A percentile compares a stretch with the other conserved stretches of the same genome.
phyloP scores from a whole-genome alignment of 2,329 filamentous ascomycete genomes.

The Lachnellula cervina region DNA sequence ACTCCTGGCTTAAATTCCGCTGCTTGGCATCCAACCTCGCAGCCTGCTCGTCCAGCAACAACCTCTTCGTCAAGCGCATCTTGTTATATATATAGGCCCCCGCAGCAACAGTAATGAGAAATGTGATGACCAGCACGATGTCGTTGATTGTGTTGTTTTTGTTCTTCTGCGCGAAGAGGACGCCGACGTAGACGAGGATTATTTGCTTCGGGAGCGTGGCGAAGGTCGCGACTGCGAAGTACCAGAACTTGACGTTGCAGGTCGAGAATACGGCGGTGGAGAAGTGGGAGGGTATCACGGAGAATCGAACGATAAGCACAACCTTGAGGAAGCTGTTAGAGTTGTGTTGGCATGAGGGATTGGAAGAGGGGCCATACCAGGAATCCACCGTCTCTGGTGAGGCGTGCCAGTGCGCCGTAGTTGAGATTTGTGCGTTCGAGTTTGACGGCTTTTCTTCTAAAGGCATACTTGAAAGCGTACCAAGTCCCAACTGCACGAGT shows the following conservation, averaged over 20 bases:
- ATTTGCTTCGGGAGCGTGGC: conserved; percentile 40
- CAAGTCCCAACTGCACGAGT: conserved; percentile 31
- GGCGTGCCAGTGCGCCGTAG: conserved; percentile 36
- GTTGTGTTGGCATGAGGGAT: background rate
- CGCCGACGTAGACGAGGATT: conserved; percentile 39
- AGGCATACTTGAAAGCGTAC: conserved; percentile 38
- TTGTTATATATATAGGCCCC: conserved; percentile 35
- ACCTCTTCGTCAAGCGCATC: conserved; percentile 34
- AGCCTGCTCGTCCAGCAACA: conserved; percentile 34
- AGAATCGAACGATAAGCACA: conserved; percentile 38
- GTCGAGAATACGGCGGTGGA: conserved; percentile 41
- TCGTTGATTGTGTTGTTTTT: conserved; percentile 31
- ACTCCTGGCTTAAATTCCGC: background rate
- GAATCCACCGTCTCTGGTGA: conserved; percentile 40
- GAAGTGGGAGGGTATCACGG: conserved; percentile 38
- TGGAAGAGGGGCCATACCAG: conserved; percentile 26
- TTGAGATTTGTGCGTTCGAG: conserved; percentile 38
- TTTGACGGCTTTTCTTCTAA: conserved; percentile 34
- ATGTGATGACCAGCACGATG: conserved; percentile 29
- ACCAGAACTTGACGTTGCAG: conserved; percentile 39
- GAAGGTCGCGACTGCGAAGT: conserved; percentile 37
- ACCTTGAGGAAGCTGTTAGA: conserved; percentile 25
- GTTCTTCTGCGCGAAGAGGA: conserved; percentile 31
- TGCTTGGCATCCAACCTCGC: conserved; percentile 5
- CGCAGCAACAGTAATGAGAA: conserved; percentile 33